Base-by-base conservation (phyloP, 768 basidiomycete genomes). In the Termitomyces sp. region DNA sequence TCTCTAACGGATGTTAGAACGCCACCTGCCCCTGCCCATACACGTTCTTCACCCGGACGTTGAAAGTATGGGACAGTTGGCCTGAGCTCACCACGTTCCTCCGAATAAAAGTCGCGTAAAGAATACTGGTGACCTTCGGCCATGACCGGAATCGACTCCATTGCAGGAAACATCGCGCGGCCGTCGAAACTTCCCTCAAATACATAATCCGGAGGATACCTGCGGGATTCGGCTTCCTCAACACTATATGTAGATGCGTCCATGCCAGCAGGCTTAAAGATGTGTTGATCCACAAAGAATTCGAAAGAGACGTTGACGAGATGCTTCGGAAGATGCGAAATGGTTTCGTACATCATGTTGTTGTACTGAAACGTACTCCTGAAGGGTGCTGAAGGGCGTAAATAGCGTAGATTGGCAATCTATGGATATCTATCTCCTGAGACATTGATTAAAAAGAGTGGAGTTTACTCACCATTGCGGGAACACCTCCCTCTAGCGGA, bases 361-460 rank as follows among this genome's bases (percentile, higher is more conserved):
- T 78, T 80, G 64, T 80, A 81, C 57, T 79, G 79, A 58, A 78
- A 79, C 9, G 75, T 77, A 57, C 78, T 73, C 6, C 80, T 68
- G 56, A 77, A 71, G 35, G 72, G 71, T 2, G 80, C 75, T 18
- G 79, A 79, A 1, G 78, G 76, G 11, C 74, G 70, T 13, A 80
- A 71, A 64, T 77, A 68, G 8, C 72, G 73, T 38, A 80, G 49
- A 5, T 69, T 74, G 11, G 71, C 70, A 40, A 79, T 76, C 79
- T 80, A 58, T 2, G 36, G 39, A 32, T 11, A 44, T 22, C 42
- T 11, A 44, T 22, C 42, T 55, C 13, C 5, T n/a, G 6, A 33
- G 45, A 51, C 48, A 28, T 39, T 46, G 48, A 48, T 1, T 33
- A 16, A 16, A 32, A 48, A 24, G 16, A 40, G 15, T 16, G 56